Evolutionary conservation across 2,329 filamentous ascomycete genomes (phyloP).

Genomic region (Talaromyces sp.): DNA sequence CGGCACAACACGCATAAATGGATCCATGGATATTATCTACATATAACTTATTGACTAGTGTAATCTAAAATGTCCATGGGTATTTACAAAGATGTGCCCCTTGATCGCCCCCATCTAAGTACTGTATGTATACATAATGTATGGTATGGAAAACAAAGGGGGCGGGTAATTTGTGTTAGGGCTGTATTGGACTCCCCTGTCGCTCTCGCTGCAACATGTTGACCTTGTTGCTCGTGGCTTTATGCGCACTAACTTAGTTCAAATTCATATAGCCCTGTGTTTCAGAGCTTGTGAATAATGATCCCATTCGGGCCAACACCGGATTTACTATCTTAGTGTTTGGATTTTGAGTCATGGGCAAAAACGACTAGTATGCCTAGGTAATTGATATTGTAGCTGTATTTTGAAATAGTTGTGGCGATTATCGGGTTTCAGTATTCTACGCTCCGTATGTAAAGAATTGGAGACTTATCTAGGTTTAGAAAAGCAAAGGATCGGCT

Average conservation of each 20-base stretch:
- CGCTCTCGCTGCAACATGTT: neutral
- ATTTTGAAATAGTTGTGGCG: neutral
- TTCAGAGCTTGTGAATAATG: neutral
- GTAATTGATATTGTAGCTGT: neutral
- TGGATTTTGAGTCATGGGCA: neutral
- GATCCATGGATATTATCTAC: neutral
- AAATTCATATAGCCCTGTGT: neutral
- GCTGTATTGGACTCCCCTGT: neutral
- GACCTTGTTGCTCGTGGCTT: too few relatives aligned
- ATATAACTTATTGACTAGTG: neutral
- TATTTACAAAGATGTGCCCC: neutral
- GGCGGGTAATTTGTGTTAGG: neutral
- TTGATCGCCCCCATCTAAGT: neutral
- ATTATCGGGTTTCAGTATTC: neutral
- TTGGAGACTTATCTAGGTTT: neutral
- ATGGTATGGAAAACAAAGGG: neutral
- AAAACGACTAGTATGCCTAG: neutral
- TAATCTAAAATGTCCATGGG: neutral
- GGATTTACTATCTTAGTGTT: neutral
- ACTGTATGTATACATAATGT: neutral
- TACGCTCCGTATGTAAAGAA: neutral
- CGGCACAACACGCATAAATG: neutral
- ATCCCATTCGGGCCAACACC: neutral
- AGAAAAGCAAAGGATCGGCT: neutral
- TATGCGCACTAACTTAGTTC: neutral